Evolutionary conservation across 139 green algal genomes (phyloP).

Genomic region (Picochlorum sp.): DNA sequence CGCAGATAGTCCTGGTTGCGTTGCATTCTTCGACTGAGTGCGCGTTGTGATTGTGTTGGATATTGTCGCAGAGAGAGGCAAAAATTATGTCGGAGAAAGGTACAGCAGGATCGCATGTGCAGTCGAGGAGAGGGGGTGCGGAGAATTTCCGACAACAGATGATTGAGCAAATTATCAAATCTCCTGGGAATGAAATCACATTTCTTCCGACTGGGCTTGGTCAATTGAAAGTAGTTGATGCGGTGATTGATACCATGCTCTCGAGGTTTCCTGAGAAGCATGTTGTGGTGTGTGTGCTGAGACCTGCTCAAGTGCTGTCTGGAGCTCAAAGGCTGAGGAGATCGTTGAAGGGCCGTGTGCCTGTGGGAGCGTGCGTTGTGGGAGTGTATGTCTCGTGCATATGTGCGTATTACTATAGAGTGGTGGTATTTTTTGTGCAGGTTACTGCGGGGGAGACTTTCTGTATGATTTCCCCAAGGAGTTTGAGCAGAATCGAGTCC

Average conservation of each 20-base stretch:
- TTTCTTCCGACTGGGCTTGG: slow-evolving; percentile 20
- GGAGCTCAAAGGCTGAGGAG: slow-evolving; percentile 15
- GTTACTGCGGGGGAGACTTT: slow-evolving; percentile 32
- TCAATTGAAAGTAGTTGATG: slow-evolving; percentile 9
- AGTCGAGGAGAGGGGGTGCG: neutral
- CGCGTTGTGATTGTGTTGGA: too few species aligned
- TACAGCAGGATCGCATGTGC: neutral
- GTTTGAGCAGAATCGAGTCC: slow-evolving; percentile 11
- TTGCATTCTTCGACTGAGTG: too few species aligned
- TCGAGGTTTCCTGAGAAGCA: slow-evolving; percentile 12
- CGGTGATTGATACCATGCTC: slow-evolving; percentile 5
- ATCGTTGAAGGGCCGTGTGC: slow-evolving; percentile 4
- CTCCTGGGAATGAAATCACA: slow-evolving; percentile 13
- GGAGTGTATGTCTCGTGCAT: too few species aligned
- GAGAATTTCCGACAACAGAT: slow-evolving; percentile 12
- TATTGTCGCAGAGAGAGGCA: too few species aligned
- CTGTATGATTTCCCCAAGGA: slow-evolving; percentile 23
- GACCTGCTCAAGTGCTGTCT: slow-evolving; percentile 18
- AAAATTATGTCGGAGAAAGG: neutral
- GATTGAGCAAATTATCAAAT: slow-evolving; percentile 4
- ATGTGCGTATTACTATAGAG: too few species aligned
- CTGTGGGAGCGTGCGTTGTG: neutral
- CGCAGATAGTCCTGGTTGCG: too few species aligned
- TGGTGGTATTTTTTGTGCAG: neutral
- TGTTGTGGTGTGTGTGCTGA: slow-evolving; percentile 23